Base-by-base conservation (phyloP, 2,329 filamentous ascomycete genomes). In the Sporothrix euskadiensis region DNA sequence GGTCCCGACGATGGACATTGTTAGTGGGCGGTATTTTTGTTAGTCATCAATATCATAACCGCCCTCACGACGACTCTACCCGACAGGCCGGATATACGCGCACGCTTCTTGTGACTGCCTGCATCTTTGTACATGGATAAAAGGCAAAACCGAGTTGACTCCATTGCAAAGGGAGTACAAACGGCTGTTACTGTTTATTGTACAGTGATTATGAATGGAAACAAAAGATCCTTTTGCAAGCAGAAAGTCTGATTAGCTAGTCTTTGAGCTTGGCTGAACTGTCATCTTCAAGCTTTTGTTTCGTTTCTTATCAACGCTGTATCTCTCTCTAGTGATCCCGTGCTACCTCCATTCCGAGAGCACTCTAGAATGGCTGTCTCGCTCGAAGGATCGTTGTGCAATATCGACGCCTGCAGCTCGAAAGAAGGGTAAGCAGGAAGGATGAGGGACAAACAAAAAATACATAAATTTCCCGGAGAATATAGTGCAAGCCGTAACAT, bases 1-100 rank as follows among this genome's bases (percentile, higher is more conserved):
- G 8, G 39, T 39, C 30, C 2, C 10, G 16, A 22, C 9, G 56
- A 35, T 9, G 52, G 52, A 26, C 52, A 1, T 16, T 12, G 14
- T 30, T 4, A 10, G 5, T 30, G 54, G 10, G 10, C 12, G 54
- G 26, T 10, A 12, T 16, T 9, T 16, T 32, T 5, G 9, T 30
- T 57, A 4, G 26, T 2, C 54, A 39, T 19, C 63, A 68, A 68
- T 68, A 52, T 68, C 44, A 52, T n/a, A 52, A 7, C 41, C 63
- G 63, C 14, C 19, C 30, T 10, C 16, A 16, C 22, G 35, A n/a
- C 22, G 12, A 26, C n/a, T n/a, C 44, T 30, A 69, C 65, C 65
- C 65, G 65, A 69, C 44, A 30, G 47, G 26, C 44, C 16, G 65
- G 65, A 52, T 32, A 69, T 52, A 69, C 47, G 65, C 65, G 65